phyloP scores from a whole-genome alignment of 805 yeast genomes.

The Zygoascus flipseniorum region DNA sequence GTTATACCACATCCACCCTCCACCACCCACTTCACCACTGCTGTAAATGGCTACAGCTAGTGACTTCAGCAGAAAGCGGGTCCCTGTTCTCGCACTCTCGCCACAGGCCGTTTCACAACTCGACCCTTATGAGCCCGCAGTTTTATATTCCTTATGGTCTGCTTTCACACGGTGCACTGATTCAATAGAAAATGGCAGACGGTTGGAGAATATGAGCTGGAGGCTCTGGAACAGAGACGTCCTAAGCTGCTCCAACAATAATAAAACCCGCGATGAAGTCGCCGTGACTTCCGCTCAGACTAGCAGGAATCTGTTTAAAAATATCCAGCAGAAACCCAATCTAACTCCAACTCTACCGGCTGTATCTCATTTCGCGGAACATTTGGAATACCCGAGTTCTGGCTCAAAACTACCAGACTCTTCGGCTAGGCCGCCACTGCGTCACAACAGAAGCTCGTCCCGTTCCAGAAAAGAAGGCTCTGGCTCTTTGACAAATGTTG shows the following conservation, averaged over 20 bases:
- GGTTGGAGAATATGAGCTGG: conserved; percentile 33
- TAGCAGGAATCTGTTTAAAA: not conserved
- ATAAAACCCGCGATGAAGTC: not conserved
- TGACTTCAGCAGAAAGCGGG: not conserved
- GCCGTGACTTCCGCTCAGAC: not conserved
- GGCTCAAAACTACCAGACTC: not conserved
- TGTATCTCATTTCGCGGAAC: not conserved
- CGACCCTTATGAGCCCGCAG: conserved; percentile 22
- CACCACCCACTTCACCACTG: not conserved
- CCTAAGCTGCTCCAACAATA: not conserved
- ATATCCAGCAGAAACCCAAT: not conserved
- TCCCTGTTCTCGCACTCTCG: conserved; percentile 11
- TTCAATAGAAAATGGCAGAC: conserved; percentile 29
- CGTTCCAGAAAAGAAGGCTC: not conserved
- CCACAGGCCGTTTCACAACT: conserved; percentile 13
- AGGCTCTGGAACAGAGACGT: conserved; percentile 29
- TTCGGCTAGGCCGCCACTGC: no score
- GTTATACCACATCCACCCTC: not conserved
- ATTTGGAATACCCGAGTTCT: not conserved
- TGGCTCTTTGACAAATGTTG: not conserved
- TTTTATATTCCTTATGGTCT: conserved; percentile 25
- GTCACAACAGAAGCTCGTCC: not conserved
- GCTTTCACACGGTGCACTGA: conserved; percentile 30
- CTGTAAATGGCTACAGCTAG: not conserved
- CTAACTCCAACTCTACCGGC: not conserved